Evolutionary conservation across 352 stramenopile genomes (phyloP), one percentile per base, ranked within the genome.

Genomic region (Ochromonadaceae sp.): DNA sequence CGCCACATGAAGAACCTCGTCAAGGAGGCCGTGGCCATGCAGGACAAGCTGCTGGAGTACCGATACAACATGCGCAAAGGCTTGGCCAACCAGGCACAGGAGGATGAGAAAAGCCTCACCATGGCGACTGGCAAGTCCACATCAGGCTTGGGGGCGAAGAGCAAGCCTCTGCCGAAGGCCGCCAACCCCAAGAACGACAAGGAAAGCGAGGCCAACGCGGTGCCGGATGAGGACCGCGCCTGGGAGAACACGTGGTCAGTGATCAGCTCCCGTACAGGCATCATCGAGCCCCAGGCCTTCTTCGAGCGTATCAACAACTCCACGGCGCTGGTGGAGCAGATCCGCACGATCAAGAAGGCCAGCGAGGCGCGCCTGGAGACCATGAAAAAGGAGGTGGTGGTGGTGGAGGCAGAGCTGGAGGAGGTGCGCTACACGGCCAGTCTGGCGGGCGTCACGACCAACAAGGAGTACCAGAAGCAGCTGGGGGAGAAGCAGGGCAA

Each of bases 1-100:
- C 48, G 53, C 22, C 26, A 20, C 12, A 66, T 60, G 53, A 63
- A 63, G 25, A 66, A 59, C n/a, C 58, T 61, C 9, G 53, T 61
- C 34, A 10, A 10, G 22, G 53, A 61, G 20, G 53, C 30, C 34
- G 53, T 61, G 17, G 12, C 28, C n/a, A 61, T 61, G 53, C 34
- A 47, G 34, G 36, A 10, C 7, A 61, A 61, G 48, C 34, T 61
- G 20, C 9, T 56, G 17, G 34, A 48, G 7, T 43, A 38, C 25
- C 5, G 31, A 44, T 44, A 44, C 22, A 22, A 22, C 17, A 44
- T 44, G 40, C 17, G 22, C 15, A 15, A 22, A 44, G 15, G 22
- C 22, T 20, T 44, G 40, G 15, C 17, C 15, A 44, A 20, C 15
- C 40, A 44, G 22, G 22, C 40, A 44, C 22, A 15, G 22, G 40